Base-by-base conservation (phyloP, 2,329 filamentous ascomycete species). In the Plenodomus tracheiphilus region DNA sequence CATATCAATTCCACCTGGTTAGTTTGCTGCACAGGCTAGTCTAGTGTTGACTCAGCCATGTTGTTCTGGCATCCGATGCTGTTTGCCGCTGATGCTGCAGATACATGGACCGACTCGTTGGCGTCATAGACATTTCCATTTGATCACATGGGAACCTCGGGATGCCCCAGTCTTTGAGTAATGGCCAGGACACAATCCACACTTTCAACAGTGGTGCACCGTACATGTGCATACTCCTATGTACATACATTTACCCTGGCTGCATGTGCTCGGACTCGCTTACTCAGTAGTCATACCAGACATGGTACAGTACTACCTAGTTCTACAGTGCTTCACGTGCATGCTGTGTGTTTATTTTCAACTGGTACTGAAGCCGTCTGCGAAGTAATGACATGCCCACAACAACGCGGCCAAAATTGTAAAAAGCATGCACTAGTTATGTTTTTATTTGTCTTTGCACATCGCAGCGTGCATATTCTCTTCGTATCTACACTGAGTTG, bases 71-170 rank as follows among this genome's bases (percentile, higher is more conserved):
- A 36, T 13, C 25, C 17, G 41, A 47, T 40, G 36, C 17, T 47
- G 19, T 46, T 58, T 52, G 56, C 58, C 56, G 58, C 53, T 56
- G 50, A 44, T 48, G 46, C 44, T 49, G 43, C 18, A 61, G 53
- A 62, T 62, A 43, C 47, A 36, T 43, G 43, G 22, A 41, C 41
- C 32, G 20, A 47, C 47, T 61, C 49, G 59, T 63, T 45, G 49
- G 54, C 61, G 61, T 64, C 61, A 64, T 64, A 62, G 61, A 64
- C 54, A 39, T 56, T 49, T 37, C 35, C 44, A 51, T 30, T 42
- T 25, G 49, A 64, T 63, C 59, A 57, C 49, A 55, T 50, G 47
- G 41, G 32, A 47, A 18, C 4, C n/a, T n/a, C 28, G 7, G 13
- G n/a, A 16, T 17, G 28, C 25, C 16, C 28, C 28, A 32, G 28